A percentile compares a stretch with the other conserved stretches of the same genome.
These are phyloP conservation scores for Pythium guiyangense DNA, from an alignment of 352 stramenopile species.

Conservation along the genomic window DNA sequence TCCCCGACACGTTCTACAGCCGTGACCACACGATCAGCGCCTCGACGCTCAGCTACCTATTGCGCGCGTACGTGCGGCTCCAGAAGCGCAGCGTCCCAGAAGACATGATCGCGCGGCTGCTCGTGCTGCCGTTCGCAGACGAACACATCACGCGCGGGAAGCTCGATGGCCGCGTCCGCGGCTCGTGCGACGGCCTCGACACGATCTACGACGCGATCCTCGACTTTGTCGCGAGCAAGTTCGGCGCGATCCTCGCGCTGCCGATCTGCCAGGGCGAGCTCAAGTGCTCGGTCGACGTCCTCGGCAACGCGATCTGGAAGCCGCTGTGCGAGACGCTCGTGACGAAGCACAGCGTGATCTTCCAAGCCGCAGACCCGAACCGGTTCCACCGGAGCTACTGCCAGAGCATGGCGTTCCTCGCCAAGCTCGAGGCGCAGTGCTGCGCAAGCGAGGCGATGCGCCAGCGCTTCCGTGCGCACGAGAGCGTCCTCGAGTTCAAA, in stretches of 20 bases:
- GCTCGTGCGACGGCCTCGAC: constrained; percentile 71
- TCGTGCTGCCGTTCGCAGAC: constrained; percentile 77
- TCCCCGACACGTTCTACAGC: constrained; percentile 85
- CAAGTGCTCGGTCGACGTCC: constrained; percentile 70
- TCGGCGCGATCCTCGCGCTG: constrained; percentile 50
- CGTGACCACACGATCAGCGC: constrained; percentile 71
- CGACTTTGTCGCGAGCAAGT: constrained; percentile 70
- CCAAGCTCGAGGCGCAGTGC: constrained; percentile 42
- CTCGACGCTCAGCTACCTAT: constrained; percentile 54
- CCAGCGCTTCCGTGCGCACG: constrained; percentile 58
- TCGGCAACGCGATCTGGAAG: constrained; percentile 82
- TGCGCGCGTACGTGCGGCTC: constrained; percentile 73
- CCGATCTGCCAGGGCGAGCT: constrained; percentile 60
- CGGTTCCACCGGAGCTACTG: constrained; percentile 82
- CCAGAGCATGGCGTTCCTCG: constrained; percentile 70
- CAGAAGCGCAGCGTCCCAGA: constrained; percentile 75
- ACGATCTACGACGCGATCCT: constrained; percentile 72
- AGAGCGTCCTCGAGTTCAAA: constrained; percentile 76
- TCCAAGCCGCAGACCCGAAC: constrained; percentile 71
- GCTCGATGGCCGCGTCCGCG: constrained; percentile 61
- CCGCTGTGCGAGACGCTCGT: constrained; percentile 62
- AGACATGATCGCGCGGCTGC: constrained; percentile 72
- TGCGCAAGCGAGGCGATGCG: constrained; percentile 57
- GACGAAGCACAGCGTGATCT: constrained; percentile 74
- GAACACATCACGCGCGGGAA: constrained; percentile 74